Percentiles rank a stretch among this genome's conserved stretches.
phyloP scores from a whole-genome alignment of 257 asterid species.

The Capsicum baccatum region DNA sequence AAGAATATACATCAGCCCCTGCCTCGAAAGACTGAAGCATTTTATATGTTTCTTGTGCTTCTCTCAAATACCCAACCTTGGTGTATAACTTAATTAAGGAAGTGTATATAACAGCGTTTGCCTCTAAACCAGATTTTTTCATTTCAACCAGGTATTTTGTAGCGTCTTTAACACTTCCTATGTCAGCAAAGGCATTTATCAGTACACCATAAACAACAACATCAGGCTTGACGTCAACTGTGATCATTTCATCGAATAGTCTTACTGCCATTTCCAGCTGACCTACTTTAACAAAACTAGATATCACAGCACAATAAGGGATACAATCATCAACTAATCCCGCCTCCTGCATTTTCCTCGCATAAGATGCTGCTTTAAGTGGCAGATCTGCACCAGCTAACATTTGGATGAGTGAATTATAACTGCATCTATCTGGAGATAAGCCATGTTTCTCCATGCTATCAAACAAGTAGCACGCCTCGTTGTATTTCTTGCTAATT shows the following conservation, averaged over 20 bases:
- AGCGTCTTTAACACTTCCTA: slow-evolving; percentile 70
- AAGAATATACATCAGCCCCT: slow-evolving; percentile 69
- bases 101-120: slow-evolving; percentile 65
- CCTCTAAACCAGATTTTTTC: slow-evolving; percentile 54
- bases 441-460: slow-evolving; percentile 63
- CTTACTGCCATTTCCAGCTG: slow-evolving; percentile 58
- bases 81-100: slow-evolving; percentile 87
- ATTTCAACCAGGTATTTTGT: slow-evolving; percentile 49
- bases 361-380: slow-evolving; percentile 59
- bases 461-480: slow-evolving; percentile 76
- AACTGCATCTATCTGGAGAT: slow-evolving; percentile 80
- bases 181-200: slow-evolving; percentile 81
- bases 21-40: slow-evolving; percentile 52
- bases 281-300: slow-evolving; percentile 73
- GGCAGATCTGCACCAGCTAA: slow-evolving; percentile 81
- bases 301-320: slow-evolving; percentile 79
- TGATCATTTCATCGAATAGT: slow-evolving; percentile 68
- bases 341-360: slow-evolving; percentile 70
- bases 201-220: slow-evolving; percentile 75
- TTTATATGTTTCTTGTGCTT: slow-evolving; percentile 67
- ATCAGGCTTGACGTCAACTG: slow-evolving; percentile 64
- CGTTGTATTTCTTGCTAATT: slow-evolving; percentile 62
- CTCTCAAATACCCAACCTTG: slow-evolving; percentile 78
- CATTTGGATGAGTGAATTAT: slow-evolving; percentile 79
- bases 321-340: slow-evolving; percentile 73